Evolutionary conservation across 805 yeast genomes (phyloP).

Genomic region (Metschnikowia cerradonensis): DNA sequence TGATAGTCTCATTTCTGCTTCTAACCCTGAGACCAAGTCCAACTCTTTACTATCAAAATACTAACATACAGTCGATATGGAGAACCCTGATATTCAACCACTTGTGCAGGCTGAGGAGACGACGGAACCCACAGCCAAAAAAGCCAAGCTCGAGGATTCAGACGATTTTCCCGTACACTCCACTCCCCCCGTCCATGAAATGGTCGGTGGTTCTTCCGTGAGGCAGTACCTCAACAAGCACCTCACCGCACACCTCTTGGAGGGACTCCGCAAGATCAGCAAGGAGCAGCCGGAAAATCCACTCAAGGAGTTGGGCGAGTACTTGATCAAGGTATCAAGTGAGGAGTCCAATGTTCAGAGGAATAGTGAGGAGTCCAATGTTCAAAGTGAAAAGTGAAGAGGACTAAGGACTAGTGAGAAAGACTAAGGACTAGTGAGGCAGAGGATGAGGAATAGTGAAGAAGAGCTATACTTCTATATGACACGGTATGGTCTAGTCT

Average conservation of each 20-base stretch:
- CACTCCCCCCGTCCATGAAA: slow-evolving; percentile 39
- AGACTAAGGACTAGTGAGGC: too few species aligned
- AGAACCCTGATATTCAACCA: neutral
- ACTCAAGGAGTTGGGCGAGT: slow-evolving; percentile 50
- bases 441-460: too few species aligned
- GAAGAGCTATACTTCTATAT: too few species aligned
- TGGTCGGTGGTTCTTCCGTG: slow-evolving; percentile 68
- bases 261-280: slow-evolving; percentile 58
- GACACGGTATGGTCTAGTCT: too few species aligned
- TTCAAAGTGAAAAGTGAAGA: too few species aligned
- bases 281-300: slow-evolving; percentile 53
- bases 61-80: too few species aligned
- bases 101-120: neutral
- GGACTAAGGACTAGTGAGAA: too few species aligned
- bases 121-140: neutral
- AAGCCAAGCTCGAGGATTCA: neutral
- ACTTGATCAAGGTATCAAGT: slow-evolving; percentile 32
- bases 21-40: neutral
- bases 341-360: neutral
- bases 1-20: too few species aligned
- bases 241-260: slow-evolving; percentile 58
- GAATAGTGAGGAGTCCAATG: neutral
- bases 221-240: slow-evolving; percentile 64
- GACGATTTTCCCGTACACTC: neutral
- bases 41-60: neutral